Percentiles rank a stretch among this genome's conserved stretches.
These are phyloP conservation scores for Nidula microcarpa DNA, from an alignment of 768 basidiomycete genomes.

Conservation along the genomic window DNA sequence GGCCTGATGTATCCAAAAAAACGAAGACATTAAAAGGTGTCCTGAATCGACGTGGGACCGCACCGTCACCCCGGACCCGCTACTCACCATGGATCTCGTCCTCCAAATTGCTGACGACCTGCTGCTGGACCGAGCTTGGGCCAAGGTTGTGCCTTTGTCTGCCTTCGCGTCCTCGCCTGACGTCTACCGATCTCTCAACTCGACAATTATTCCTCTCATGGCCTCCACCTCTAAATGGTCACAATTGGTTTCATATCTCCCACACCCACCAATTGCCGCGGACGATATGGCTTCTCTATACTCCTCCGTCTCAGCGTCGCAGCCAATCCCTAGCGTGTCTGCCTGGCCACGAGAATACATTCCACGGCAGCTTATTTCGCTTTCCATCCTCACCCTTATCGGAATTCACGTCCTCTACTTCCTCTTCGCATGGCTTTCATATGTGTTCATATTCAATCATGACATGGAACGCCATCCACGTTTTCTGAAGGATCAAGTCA, in stretches of 20 bases:
- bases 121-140: slow-evolving; percentile 78
- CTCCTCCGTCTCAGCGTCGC: slow-evolving; percentile 13
- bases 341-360: slow-evolving; percentile 87
- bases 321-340: slow-evolving; percentile 39
- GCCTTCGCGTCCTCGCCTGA: slow-evolving; percentile 33
- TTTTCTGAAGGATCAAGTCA: slow-evolving; percentile 87
- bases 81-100: slow-evolving; percentile 75
- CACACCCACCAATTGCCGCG: slow-evolving; percentile 49
- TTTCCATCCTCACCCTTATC: slow-evolving; percentile 67
- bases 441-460: slow-evolving; percentile 86
- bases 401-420: slow-evolving; percentile 90
- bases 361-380: slow-evolving; percentile 72
- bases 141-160: slow-evolving; percentile 64
- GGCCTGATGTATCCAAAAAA: slow-evolving; percentile 30
- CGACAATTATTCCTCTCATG: slow-evolving; percentile 28
- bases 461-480: slow-evolving; percentile 94
- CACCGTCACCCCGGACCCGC: neutral
- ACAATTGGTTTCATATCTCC: slow-evolving; percentile 49
- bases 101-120: slow-evolving; percentile 67
- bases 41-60: too few species aligned
- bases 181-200: slow-evolving; percentile 29
- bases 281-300: slow-evolving; percentile 28
- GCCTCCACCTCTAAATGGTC: slow-evolving; percentile 43
- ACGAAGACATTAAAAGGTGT: slow-evolving; percentile 10
- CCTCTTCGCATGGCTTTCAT: slow-evolving; percentile 81